Base-by-base conservation (phyloP, 305 asterid genomes). In the Lippia alba region DNA sequence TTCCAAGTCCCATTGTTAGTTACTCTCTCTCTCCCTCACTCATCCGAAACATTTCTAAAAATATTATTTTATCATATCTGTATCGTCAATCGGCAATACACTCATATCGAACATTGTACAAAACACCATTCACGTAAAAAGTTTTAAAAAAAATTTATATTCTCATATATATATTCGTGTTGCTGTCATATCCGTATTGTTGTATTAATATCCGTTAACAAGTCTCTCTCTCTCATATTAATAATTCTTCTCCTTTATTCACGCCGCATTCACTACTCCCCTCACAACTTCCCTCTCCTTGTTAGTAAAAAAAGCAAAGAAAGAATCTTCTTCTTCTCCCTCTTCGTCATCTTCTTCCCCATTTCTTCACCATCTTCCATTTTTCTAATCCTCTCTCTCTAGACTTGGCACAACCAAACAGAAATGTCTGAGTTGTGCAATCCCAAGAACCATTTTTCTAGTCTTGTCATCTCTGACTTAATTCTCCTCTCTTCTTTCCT, bases 251-350 rank as follows among this genome's bases (percentile, higher is more conserved):
- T 45, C 95, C 97, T 88, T 77, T 68, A 85, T 81, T 87, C 86
- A 84, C 89, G 93, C 88, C 89, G 91, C 93, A 76, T 73, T 86
- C 76, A 73, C 79, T 76, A 39, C 80, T 63, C 59, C 66, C 32
- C 46, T 66, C 71, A 56, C 78, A 55, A 70, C 56, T 15, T 0
- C 72, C 1, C 12, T 41, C 69, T 68, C 65, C 55, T 24, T 24
- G 30, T 24, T 1, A 24, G 30, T 49, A 49, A 49, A 55, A 58
- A 54, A 73, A 69, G 61, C 69, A 54, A 54, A 68, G 71, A 78
- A 36, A 18, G 16, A 33, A 15, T 17, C 19, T 73, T 72, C 70
- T 69, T 10, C 49, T 60, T 58, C 64, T 58, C 44, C 62, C 20
- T 36, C 75, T 24, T 24, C 3, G 9, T 19, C 69, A 73, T 76